These are phyloP conservation scores for Populus nigra DNA, from an alignment of 345 rosid species.

Conservation along the genomic window DNA sequence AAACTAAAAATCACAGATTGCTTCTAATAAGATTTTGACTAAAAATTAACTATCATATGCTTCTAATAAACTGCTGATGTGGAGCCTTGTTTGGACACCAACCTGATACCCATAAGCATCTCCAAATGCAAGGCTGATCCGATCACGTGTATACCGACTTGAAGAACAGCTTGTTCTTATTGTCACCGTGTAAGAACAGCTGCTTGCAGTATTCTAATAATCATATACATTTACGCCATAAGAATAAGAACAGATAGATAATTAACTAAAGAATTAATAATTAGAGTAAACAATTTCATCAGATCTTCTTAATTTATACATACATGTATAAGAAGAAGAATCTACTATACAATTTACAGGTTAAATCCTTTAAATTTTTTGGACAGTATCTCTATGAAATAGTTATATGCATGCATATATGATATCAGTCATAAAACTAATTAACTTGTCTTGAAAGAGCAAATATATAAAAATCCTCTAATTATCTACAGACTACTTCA, in stretches of 20 bases:
- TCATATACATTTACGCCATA: neutral
- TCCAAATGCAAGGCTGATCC: slow-evolving; percentile 27
- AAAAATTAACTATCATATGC: too few relatives aligned
- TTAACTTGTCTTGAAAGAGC: neutral
- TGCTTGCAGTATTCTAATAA: neutral
- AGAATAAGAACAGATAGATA: neutral
- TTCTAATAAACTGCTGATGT: too few relatives aligned
- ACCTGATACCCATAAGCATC: slow-evolving; percentile 32
- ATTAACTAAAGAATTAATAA: neutral
- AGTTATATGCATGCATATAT: neutral
- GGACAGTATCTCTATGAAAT: neutral
- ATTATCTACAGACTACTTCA: neutral
- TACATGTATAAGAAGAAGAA: too few relatives aligned
- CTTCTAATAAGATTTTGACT: too few relatives aligned
- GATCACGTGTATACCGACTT: slow-evolving; percentile 17
- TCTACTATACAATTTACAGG: neutral
- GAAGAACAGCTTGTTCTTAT: slow-evolving; percentile 25
- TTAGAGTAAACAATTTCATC: neutral
- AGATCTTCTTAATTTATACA: neutral
- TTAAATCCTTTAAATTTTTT: neutral
- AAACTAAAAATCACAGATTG: too few relatives aligned
- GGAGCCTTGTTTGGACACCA: neutral
- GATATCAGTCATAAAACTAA: neutral
- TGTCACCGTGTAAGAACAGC: slow-evolving; percentile 18
- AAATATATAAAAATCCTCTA: neutral